Conservation (phyloP, 768 basidiomycete species). For the Termitomyces sp. region DNA sequence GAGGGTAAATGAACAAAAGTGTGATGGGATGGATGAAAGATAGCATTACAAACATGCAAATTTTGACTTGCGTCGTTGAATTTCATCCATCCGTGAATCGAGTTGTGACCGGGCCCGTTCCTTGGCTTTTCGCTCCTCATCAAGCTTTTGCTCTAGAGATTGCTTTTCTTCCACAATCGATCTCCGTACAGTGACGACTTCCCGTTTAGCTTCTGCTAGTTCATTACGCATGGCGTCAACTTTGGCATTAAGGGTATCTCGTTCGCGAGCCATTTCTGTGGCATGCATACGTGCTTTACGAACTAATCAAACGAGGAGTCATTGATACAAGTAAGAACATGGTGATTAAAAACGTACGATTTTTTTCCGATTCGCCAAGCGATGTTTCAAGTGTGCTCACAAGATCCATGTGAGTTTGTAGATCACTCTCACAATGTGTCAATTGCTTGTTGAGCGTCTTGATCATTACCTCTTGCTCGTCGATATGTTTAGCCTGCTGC, state of each 20-base stretch:
- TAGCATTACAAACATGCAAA: slow-evolving; percentile 75
- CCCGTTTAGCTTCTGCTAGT: slow-evolving; percentile 72
- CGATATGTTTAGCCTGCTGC: slow-evolving; percentile 69
- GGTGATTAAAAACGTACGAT: slow-evolving; percentile 52
- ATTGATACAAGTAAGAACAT: slow-evolving; percentile 3
- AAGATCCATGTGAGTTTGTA: slow-evolving; percentile 89
- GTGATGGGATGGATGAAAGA: slow-evolving; percentile 7
- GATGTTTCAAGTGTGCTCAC: slow-evolving; percentile 81
- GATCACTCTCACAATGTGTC: slow-evolving; percentile 87
- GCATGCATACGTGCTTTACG: slow-evolving; percentile 94
- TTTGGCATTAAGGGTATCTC: slow-evolving; percentile 66
- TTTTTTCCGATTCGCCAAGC: slow-evolving; percentile 89
- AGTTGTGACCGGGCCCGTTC: slow-evolving; percentile 85
- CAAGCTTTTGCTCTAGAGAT: slow-evolving; percentile 73
- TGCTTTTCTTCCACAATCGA: slow-evolving; percentile 89
- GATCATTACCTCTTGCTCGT: slow-evolving; percentile 88
- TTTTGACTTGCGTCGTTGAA: slow-evolving; percentile 83
- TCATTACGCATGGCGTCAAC: slow-evolving; percentile 66
- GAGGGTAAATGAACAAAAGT: slow-evolving; percentile 11
- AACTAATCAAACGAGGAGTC: slow-evolving; percentile 36
- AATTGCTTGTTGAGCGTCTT: slow-evolving; percentile 92
- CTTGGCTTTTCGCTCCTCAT: slow-evolving; percentile 85
- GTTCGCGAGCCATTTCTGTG: slow-evolving; percentile 82
- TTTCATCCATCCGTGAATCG: slow-evolving; percentile 83
- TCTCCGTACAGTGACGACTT: slow-evolving; percentile 69